Evolutionary conservation across 225 moss, liverwort and hornwort species (phyloP).

Genomic region (Rhytidiadelphus loreus): DNA sequence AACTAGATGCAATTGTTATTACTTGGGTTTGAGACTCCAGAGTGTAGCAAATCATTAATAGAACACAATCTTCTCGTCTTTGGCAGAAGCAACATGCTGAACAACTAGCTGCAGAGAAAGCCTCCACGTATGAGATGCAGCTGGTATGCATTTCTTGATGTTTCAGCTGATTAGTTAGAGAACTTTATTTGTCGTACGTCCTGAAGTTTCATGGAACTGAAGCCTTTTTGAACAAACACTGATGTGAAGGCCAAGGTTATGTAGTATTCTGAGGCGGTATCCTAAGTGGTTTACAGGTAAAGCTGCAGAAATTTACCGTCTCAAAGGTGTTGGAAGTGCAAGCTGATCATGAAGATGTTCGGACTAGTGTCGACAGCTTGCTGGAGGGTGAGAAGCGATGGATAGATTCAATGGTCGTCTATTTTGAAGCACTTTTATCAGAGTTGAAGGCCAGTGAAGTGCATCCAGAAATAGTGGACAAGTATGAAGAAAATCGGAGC

Average conservation of each 20-base stretch:
- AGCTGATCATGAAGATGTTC: constrained; percentile 25
- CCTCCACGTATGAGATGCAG: constrained; percentile 17
- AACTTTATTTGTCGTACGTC: background rate
- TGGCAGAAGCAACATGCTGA: constrained; percentile 37
- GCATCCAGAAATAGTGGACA: constrained; percentile 38
- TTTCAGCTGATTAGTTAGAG: background rate
- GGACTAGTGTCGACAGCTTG: constrained; percentile 8
- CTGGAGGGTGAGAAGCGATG: constrained; percentile 43
- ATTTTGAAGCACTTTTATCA: constrained; percentile 15
- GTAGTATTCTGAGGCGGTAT: constrained; percentile 2
- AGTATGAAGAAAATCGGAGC: constrained; percentile 41
- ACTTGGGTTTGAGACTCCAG: background rate
- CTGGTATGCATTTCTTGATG: constrained; percentile 33
- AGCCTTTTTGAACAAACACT: background rate
- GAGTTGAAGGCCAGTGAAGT: constrained; percentile 20
- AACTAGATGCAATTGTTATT: background rate
- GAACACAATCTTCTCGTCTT: background rate
- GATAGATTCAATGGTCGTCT: constrained; percentile 19
- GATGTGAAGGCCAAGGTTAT: background rate
- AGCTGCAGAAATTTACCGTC: constrained; percentile 19
- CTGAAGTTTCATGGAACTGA: background rate
- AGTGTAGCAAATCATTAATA: background rate
- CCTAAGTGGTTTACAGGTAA: constrained; percentile 7
- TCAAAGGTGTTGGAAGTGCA: constrained; percentile 29
- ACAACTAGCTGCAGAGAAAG: constrained; percentile 44